Evolutionary conservation across 2,329 filamentous ascomycete species (phyloP), one percentile per base, ranked within the genome.

Genomic region (Penicillium palitans): DNA sequence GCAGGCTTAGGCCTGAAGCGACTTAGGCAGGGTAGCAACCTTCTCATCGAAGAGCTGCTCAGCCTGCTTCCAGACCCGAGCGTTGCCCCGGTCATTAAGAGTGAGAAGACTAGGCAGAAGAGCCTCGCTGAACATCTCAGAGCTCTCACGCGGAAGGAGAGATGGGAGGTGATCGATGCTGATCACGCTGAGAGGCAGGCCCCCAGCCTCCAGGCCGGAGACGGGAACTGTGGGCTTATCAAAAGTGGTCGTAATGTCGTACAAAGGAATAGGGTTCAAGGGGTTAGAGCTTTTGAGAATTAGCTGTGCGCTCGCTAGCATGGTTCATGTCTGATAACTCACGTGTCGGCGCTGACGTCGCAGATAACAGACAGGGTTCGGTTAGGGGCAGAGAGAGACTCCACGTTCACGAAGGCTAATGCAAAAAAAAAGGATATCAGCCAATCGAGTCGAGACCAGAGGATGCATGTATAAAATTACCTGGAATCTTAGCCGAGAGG

Each of bases 101-200:
- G 87, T 83, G 60, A 95, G 76, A 66, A 97, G 78, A 69, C 87
- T 90, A 21, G 91, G 91, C 69, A 96, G 80, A 64, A 97, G 80
- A 48, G 89, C 89, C 52, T 84, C 80, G 74, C 88, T 91, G 79
- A 96, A 97, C 21, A 88, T 88, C 78, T 97, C 92, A 44, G 87
- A 91, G 27, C 91, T 88, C 79, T 97, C 93, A 53, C 93, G 83
- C 1, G 93, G 90, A 39, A 98, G 81, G 65, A 97, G 84, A 53
- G 87, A 89, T 4, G 91, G 91, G 52, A 96, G 82, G 72, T 96
- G 91, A 75, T 96, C 90, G 70, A 96, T 95, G 73, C 87, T 89
- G 76, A 97, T 96, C 66, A 97, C 90, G 48, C 84, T 87, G 57
- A 96, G 78, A 8, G 84, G 83, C 0, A 86, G 83, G 53, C 81